Evolutionary conservation across 345 rosid species (phyloP).

Genomic region (Iberis pinnata): DNA sequence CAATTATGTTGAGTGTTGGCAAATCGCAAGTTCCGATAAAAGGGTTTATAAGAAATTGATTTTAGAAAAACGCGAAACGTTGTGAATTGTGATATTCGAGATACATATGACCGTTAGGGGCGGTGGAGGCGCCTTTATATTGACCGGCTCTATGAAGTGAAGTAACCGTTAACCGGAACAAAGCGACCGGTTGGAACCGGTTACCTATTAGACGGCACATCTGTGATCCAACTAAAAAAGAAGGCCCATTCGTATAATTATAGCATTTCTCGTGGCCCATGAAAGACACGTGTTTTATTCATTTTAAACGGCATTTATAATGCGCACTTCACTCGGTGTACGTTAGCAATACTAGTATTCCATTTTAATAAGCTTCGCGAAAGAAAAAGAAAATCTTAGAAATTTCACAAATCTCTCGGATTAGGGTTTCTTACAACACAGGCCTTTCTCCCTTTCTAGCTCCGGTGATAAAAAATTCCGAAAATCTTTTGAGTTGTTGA

Average conservation of each 20-base stretch:
- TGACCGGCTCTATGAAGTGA: constrained; percentile 24
- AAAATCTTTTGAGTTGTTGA: not conserved
- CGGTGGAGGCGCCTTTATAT: constrained; percentile 16
- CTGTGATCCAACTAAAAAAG: too few relatives aligned
- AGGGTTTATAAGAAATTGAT: not conserved
- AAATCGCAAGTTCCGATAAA: not conserved
- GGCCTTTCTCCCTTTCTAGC: constrained; percentile 14
- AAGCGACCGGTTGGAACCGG: too few relatives aligned
- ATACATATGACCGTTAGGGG: constrained; percentile 49
- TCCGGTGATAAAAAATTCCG: constrained; percentile 16
- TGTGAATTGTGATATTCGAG: constrained; percentile 24
- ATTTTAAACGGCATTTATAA: not conserved
- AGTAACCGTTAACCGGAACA: constrained; percentile 50
- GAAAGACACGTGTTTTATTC: not conserved
- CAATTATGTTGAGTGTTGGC: not conserved
- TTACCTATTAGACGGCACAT: too few relatives aligned
- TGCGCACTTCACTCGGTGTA: constrained; percentile 16
- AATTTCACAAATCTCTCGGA: constrained; percentile 29
- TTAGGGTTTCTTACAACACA: constrained; percentile 43
- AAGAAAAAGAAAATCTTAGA: constrained; percentile 2
- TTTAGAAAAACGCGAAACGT: constrained; percentile 13
- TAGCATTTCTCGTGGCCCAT: too few relatives aligned
- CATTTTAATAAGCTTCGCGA: not conserved
- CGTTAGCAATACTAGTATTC: too few relatives aligned
- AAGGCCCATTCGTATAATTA: too few relatives aligned